A percentile compares a stretch with the other conserved stretches of the same genome.
Evolutionary conservation across 148 eudicot genomes (phyloP).

Genomic region (Arctostaphylos glauca): DNA sequence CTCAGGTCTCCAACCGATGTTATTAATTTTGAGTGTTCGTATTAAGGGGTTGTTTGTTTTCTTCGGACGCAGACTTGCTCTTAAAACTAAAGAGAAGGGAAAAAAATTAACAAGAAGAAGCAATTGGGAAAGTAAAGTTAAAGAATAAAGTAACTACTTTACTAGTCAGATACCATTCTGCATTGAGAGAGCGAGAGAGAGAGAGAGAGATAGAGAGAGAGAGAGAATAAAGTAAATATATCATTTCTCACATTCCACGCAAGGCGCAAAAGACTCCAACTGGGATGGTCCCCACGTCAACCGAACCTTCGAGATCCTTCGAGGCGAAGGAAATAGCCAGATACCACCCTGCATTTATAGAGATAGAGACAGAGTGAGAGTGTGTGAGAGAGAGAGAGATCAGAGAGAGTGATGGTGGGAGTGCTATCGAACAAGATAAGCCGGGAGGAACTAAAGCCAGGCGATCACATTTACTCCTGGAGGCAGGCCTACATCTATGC

Average conservation of each 20-base stretch:
- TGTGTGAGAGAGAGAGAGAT: background rate
- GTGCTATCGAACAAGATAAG: slow-evolving; percentile 54
- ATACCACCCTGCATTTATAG: background rate
- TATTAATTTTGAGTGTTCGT: background rate
- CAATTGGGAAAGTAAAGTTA: no score
- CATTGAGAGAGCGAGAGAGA: no score
- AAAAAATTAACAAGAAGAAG: no score
- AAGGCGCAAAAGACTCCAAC: background rate
- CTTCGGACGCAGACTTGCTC: no score
- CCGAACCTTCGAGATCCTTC: background rate
- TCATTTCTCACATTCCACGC: background rate
- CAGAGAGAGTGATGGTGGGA: slow-evolving; percentile 21
- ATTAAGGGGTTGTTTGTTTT: no score
- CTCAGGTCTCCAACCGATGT: background rate
- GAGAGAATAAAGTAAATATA: no score
- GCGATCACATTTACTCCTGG: slow-evolving; percentile 83
- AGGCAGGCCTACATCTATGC: slow-evolving; percentile 54
- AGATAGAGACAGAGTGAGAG: background rate
- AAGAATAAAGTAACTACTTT: no score
- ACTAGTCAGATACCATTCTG: no score
- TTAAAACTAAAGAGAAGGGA: no score
- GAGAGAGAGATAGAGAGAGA: no score
- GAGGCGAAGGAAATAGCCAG: background rate
- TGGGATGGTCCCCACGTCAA: background rate
- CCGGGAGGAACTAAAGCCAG: slow-evolving; percentile 47